Percentiles rank a stretch among this genome's conserved stretches.
Evolutionary conservation across 768 basidiomycete species (phyloP).

Genomic region (Suillus subaureus): DNA sequence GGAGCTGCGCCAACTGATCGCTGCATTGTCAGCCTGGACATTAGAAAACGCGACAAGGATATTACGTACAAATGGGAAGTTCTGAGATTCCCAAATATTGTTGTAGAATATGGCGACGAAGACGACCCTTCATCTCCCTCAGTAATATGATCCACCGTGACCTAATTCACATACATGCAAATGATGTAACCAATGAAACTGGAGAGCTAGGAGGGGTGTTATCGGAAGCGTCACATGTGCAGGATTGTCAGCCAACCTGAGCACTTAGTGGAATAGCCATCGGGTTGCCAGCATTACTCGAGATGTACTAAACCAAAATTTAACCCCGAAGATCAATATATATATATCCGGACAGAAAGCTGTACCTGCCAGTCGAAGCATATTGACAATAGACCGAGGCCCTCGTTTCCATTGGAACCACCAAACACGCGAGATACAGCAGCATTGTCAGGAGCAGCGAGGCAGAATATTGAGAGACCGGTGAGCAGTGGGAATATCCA

Average conservation of each 20-base stretch:
- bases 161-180: conserved; percentile 43
- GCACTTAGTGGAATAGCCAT: conserved; percentile 57
- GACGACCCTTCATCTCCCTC: conserved; percentile 24
- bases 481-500: conserved; percentile 44
- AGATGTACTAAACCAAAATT: conserved; percentile 40
- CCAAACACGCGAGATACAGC: conserved; percentile 60
- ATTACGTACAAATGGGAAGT: conserved; percentile 54
- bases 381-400: conserved; percentile 59
- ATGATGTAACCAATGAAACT: conserved; percentile 50
- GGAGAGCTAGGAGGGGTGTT: conserved; percentile 34
- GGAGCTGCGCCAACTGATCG: conserved; percentile 31
- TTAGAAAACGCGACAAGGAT: conserved; percentile 5
- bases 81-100: conserved; percentile 60
- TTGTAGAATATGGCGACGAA: conserved; percentile 42
- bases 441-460: conserved; percentile 49
- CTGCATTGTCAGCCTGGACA: conserved; percentile 4
- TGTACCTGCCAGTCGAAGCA: conserved; percentile 61
- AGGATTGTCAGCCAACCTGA: conserved; percentile 28
- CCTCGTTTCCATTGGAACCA: conserved; percentile 64
- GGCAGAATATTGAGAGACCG: conserved; percentile 59
- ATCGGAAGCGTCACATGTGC: background rate
- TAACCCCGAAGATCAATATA: conserved; percentile 40
- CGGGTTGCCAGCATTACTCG: conserved; percentile 39
- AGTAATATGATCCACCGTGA: background rate
- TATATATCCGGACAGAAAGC: conserved; percentile 22